Conservation (phyloP, 768 basidiomycete genomes). For the Lactarius tabidus region DNA sequence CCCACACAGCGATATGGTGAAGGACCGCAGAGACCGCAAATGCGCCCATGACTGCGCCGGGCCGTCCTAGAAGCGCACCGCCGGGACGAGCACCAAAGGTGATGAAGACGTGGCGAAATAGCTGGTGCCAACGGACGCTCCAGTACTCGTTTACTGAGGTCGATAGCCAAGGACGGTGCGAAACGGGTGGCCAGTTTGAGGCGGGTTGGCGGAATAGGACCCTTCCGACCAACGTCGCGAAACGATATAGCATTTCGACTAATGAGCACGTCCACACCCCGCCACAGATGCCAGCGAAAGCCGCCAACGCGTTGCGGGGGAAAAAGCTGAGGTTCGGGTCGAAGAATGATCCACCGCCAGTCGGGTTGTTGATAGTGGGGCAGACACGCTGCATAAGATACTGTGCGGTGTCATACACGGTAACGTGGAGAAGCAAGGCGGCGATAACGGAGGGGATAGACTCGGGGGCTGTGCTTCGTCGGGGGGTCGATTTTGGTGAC, state of each 20-base stretch:
- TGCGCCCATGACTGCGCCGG: conserved; percentile 43
- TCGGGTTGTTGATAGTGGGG: neutral
- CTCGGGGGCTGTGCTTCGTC: no score
- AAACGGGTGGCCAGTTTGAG: neutral
- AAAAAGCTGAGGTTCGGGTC: neutral
- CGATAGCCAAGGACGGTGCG: conserved; percentile 16
- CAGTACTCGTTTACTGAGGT: conserved; percentile 39
- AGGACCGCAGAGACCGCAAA: conserved; percentile 57
- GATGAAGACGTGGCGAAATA: conserved; percentile 34
- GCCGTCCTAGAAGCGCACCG: conserved; percentile 28
- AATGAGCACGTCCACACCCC: conserved; percentile 19
- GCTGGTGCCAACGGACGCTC: conserved; percentile 23
- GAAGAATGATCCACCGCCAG: conserved; percentile 7
- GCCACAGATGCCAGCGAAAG: conserved; percentile 5
- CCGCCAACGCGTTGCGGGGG: neutral
- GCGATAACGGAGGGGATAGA: neutral
- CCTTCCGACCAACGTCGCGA: conserved; percentile 22
- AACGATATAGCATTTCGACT: conserved; percentile 26
- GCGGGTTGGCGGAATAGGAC: neutral
- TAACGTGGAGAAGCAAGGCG: neutral
- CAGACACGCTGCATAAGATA: conserved; percentile 4
- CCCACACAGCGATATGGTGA: conserved; percentile 58
- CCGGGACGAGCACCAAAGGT: conserved; percentile 34
- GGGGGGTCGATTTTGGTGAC: conserved; percentile 4
- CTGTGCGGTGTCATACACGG: conserved; percentile 4